Evolutionary conservation across 352 stramenopile genomes (phyloP).

Genomic region (Aphanomyces astaci): DNA sequence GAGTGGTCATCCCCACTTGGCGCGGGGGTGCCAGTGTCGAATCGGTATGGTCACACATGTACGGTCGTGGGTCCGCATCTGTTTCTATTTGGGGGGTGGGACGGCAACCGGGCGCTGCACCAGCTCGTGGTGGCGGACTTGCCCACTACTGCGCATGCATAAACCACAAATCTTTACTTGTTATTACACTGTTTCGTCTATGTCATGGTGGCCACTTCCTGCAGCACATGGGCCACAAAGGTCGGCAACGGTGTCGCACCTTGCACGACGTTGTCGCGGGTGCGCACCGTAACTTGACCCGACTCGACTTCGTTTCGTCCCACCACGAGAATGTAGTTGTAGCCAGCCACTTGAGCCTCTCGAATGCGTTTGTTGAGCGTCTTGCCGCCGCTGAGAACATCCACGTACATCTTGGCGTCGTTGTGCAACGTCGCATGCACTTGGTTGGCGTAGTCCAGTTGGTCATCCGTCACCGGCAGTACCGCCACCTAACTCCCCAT

Average conservation of each 20-base stretch:
- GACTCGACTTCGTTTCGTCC: slow-evolving; percentile 56
- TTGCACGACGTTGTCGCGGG: slow-evolving; percentile 74
- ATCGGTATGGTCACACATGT: slow-evolving; percentile 63
- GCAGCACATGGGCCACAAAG: slow-evolving; percentile 52
- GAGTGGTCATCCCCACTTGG: slow-evolving; percentile 44
- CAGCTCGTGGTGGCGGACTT: slow-evolving; percentile 60
- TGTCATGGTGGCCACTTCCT: slow-evolving; percentile 37
- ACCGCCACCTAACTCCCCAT: slow-evolving; percentile 36
- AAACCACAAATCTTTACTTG: too few relatives aligned
- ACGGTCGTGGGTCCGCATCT: slow-evolving; percentile 56
- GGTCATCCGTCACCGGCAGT: slow-evolving; percentile 54
- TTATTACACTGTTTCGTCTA: neutral
- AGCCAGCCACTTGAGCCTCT: slow-evolving; percentile 66
- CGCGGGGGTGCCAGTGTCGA: slow-evolving; percentile 40
- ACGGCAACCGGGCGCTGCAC: slow-evolving; percentile 69
- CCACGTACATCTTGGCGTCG: slow-evolving; percentile 46
- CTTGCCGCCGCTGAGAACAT: slow-evolving; percentile 66
- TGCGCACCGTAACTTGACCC: slow-evolving; percentile 63
- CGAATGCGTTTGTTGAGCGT: slow-evolving; percentile 81
- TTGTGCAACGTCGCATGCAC: slow-evolving; percentile 38
- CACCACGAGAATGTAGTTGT: slow-evolving; percentile 84
- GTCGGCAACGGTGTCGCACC: slow-evolving; percentile 43
- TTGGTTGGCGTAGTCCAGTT: slow-evolving; percentile 51
- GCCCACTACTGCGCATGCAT: neutral
- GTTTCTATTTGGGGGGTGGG: slow-evolving; percentile 76